phyloP scores from a whole-genome alignment of 2,329 filamentous ascomycete genomes.

The Akanthomyces dipterigenus region DNA sequence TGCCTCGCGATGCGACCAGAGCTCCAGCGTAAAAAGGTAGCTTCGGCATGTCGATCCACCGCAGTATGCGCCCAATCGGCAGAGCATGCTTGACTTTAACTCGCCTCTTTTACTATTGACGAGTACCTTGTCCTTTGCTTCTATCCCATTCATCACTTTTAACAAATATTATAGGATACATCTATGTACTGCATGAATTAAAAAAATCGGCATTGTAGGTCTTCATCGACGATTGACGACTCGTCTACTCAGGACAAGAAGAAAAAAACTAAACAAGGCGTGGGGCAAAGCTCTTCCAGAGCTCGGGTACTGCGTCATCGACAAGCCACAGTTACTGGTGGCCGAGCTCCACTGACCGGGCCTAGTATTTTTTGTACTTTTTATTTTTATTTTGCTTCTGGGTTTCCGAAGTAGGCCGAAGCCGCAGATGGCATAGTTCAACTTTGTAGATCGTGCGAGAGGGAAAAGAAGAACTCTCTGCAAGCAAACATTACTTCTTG shows the following conservation, averaged over 20 bases:
- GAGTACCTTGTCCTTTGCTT: no score
- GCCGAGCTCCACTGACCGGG: neutral
- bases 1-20: no score
- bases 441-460: neutral
- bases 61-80: no score
- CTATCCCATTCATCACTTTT: no score
- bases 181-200: no score
- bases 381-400: neutral
- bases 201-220: no score
- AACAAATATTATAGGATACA: no score
- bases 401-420: neutral
- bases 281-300: conserved; percentile 4
- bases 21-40: no score
- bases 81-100: conserved; percentile 10
- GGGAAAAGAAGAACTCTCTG: no score
- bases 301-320: conserved; percentile 28
- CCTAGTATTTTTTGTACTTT: neutral
- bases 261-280: neutral
- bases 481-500: no score
- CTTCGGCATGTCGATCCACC: no score
- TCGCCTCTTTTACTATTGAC: no score
- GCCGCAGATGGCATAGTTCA: neutral
- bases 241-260: neutral
- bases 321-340: conserved; percentile 16
- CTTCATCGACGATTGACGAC: neutral